A percentile compares a stretch with the other conserved stretches of the same genome.
phyloP scores from a whole-genome alignment of 306 rosid species.

The Dryas alaskensis region DNA sequence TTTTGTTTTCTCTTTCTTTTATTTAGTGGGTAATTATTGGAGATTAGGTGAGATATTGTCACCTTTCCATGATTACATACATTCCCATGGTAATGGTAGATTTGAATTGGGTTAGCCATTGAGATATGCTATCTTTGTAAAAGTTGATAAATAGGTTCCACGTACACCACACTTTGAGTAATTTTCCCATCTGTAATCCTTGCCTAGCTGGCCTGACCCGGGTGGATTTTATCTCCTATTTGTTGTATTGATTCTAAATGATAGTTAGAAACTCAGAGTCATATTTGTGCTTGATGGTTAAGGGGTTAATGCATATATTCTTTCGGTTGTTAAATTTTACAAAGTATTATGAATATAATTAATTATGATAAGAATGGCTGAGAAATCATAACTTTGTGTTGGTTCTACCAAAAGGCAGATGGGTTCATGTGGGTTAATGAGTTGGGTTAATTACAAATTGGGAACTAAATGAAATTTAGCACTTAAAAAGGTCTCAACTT shows the following conservation, averaged over 20 bases:
- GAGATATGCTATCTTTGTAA: constrained; percentile 8
- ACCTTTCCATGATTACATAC: constrained; percentile 58
- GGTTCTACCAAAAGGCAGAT: constrained; percentile 38
- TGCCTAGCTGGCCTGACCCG: neutral
- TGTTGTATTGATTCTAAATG: neutral
- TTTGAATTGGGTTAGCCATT: constrained; percentile 32
- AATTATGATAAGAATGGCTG: constrained; percentile 35
- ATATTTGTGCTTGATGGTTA: constrained; percentile 1
- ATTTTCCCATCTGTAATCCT: neutral
- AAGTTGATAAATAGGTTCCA: neutral
- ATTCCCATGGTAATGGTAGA: constrained; percentile 40
- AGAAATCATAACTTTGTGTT: constrained; percentile 41
- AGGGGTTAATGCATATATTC: constrained; percentile 17
- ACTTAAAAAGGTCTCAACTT: constrained; percentile 43
- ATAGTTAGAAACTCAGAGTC: neutral
- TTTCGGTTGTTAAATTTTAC: neutral
- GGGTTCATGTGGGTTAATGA: constrained; percentile 57
- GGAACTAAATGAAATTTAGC: constrained; percentile 36
- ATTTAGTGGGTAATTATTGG: constrained; percentile 48
- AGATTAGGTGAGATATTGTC: constrained; percentile 55
- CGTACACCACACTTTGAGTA: neutral
- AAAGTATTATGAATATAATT: constrained; percentile 29
- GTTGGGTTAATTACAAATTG: constrained; percentile 33
- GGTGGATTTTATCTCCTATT: neutral
- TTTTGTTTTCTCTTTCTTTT: constrained; percentile 32